phyloP scores from a whole-genome alignment of 2,329 filamentous ascomycete species.

The Xylaria sp. region DNA sequence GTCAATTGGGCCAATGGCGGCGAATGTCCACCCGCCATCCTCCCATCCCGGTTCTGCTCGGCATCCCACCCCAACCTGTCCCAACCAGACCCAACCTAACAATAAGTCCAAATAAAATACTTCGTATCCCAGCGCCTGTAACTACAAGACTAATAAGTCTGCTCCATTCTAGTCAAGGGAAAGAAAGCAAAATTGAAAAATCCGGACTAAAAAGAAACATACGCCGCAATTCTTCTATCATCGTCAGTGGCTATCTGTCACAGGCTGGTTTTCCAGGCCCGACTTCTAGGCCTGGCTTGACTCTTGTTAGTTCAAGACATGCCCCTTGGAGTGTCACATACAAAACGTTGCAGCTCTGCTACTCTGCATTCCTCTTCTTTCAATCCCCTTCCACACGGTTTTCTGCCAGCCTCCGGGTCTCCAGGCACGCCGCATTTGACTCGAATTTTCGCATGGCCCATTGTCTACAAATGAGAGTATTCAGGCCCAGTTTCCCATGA shows the following conservation, averaged over 20 bases:
- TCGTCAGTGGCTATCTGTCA: background rate
- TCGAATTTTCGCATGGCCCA: constrained; percentile 14
- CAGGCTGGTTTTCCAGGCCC: background rate
- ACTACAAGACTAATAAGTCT: background rate
- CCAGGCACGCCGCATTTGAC: constrained; percentile 18
- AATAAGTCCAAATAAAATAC: background rate
- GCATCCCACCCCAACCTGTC: constrained; percentile 7
- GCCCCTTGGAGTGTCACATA: background rate
- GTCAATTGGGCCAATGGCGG: constrained; percentile 41
- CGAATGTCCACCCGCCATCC: constrained; percentile 15
- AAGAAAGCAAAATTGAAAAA: background rate
- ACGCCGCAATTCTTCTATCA: background rate
- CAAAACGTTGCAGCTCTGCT: background rate
- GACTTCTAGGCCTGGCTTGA: background rate
- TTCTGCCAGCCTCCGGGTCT: constrained; percentile 7
- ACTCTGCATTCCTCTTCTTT: background rate
- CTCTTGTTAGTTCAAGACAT: constrained; percentile 13
- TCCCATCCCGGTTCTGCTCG: constrained; percentile 6
- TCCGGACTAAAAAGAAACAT: background rate
- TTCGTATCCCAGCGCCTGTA: constrained; percentile 9
- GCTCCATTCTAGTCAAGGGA: background rate
- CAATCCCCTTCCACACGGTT: background rate
- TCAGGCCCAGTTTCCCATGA: constrained; percentile 10
- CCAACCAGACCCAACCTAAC: constrained; percentile 3
- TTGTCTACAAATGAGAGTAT: constrained; percentile 15